These are phyloP conservation scores for Boechera retrofracta DNA, from an alignment of 345 rosid species.

Conservation along the genomic window DNA sequence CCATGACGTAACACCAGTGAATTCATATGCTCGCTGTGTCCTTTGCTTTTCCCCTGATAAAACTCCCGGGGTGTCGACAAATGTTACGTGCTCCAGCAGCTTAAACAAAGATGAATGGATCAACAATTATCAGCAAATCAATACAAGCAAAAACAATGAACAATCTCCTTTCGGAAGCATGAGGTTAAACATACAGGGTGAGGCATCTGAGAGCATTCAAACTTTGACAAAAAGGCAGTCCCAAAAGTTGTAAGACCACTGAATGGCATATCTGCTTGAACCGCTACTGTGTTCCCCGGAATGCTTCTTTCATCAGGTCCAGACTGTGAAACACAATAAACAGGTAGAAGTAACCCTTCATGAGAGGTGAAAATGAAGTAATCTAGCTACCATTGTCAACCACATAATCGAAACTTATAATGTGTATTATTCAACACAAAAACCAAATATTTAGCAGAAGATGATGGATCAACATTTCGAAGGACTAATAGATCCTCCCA, in stretches of 20 bases:
- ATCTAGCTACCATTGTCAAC: constrained; percentile 21
- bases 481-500: constrained; percentile 6
- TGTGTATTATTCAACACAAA: not conserved
- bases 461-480: not conserved
- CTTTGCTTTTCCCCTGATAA: constrained; percentile 94
- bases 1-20: constrained; percentile 96
- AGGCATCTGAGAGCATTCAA: constrained; percentile 98
- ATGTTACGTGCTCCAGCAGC: constrained; percentile 90
- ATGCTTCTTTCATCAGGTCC: constrained; percentile 98
- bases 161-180: constrained; percentile 7
- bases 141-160: not conserved
- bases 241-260: constrained; percentile 91
- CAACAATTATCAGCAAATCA: constrained; percentile 33
- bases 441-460: not conserved
- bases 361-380: constrained; percentile 20
- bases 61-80: constrained; percentile 98
- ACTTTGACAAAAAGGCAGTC: constrained; percentile 89
- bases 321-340: constrained; percentile 55
- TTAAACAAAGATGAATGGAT: constrained; percentile 44
- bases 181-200: constrained; percentile 66
- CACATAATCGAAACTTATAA: not conserved
- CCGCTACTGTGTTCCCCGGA: constrained; percentile 94
- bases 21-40: constrained; percentile 87
- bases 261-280: constrained; percentile 97
- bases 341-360: constrained; percentile 10